Evolutionary conservation across 768 basidiomycete species (phyloP).

Genomic region (Pisolithus tinctorius): DNA sequence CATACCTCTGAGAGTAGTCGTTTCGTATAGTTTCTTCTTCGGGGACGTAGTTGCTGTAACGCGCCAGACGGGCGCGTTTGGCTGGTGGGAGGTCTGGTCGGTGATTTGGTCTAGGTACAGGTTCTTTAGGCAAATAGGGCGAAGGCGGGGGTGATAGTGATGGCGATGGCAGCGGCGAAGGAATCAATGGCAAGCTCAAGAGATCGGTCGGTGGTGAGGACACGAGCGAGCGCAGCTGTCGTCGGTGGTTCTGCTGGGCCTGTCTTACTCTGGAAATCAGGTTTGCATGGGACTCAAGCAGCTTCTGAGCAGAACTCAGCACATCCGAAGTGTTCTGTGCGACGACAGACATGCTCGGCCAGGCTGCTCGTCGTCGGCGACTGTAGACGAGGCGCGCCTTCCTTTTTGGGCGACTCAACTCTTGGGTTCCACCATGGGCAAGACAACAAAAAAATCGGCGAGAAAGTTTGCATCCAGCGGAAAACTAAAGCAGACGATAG

Average conservation of each 20-base stretch:
- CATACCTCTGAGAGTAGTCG: slow-evolving; percentile 88
- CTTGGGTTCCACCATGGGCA: slow-evolving; percentile 36
- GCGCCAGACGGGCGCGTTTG: slow-evolving; percentile 63
- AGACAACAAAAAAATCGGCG: slow-evolving; percentile 65
- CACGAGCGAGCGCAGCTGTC: slow-evolving; percentile 43
- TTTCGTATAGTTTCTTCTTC: slow-evolving; percentile 97
- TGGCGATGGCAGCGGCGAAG: slow-evolving; percentile 48
- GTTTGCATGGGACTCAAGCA: slow-evolving; percentile 55
- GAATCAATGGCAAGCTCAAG: slow-evolving; percentile 50
- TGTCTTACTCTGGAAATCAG: slow-evolving; percentile 51
- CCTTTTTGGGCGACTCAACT: slow-evolving; percentile 9
- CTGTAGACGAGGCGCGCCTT: background rate
- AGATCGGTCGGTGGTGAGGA: slow-evolving; percentile 51
- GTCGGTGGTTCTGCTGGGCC: slow-evolving; percentile 50
- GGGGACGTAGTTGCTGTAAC: slow-evolving; percentile 78
- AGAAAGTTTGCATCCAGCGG: slow-evolving; percentile 88
- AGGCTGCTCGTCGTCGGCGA: background rate
- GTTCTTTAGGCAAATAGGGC: slow-evolving; percentile 24
- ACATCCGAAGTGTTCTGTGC: slow-evolving; percentile 35
- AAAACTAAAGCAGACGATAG: slow-evolving; percentile 80
- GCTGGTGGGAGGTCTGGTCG: slow-evolving; percentile 53
- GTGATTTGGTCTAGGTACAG: slow-evolving; percentile 30
- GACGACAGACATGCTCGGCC: slow-evolving; percentile 5
- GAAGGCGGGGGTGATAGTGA: slow-evolving; percentile 45
- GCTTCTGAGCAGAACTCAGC: slow-evolving; percentile 56